These are phyloP conservation scores for Stachybotrys echinatus DNA, from an alignment of 2,329 filamentous ascomycete species.

Conservation along the genomic window DNA sequence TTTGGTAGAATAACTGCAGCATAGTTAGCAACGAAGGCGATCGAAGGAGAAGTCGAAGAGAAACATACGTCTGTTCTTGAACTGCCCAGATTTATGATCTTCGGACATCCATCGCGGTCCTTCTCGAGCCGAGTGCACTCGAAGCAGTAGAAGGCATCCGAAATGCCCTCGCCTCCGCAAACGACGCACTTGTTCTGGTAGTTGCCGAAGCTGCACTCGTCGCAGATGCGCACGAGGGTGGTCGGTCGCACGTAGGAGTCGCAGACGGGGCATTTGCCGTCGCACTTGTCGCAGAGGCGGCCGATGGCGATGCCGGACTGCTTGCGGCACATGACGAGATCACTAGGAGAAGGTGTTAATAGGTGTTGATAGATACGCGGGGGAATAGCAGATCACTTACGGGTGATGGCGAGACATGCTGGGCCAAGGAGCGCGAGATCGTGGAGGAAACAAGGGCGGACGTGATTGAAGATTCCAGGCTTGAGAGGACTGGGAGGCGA, in stretches of 20 bases:
- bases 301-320: constrained; percentile 96
- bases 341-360: constrained; percentile 56
- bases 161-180: constrained; percentile 96
- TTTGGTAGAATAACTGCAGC: constrained; percentile 56
- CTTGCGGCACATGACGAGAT: constrained; percentile 99
- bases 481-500: background rate
- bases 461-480: no score
- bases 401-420: constrained; percentile 92
- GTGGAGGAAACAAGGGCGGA: no score
- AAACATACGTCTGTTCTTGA: constrained; percentile 80
- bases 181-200: constrained; percentile 99
- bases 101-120: constrained; percentile 94
- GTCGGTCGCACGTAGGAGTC: constrained; percentile 98
- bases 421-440: constrained; percentile 3
- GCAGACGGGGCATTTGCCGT: constrained; percentile 98
- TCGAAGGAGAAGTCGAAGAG: background rate
- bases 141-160: constrained; percentile 98
- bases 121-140: constrained; percentile 97
- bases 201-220: constrained; percentile 99
- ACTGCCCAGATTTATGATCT: constrained; percentile 98
- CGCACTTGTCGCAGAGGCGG: constrained; percentile 98
- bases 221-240: constrained; percentile 95
- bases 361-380: background rate
- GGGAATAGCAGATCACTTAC: constrained; percentile 38
- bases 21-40: constrained; percentile 24